Evolutionary conservation across 2,329 filamentous ascomycete species (phyloP).

Genomic region (Alternaria burnsii): DNA sequence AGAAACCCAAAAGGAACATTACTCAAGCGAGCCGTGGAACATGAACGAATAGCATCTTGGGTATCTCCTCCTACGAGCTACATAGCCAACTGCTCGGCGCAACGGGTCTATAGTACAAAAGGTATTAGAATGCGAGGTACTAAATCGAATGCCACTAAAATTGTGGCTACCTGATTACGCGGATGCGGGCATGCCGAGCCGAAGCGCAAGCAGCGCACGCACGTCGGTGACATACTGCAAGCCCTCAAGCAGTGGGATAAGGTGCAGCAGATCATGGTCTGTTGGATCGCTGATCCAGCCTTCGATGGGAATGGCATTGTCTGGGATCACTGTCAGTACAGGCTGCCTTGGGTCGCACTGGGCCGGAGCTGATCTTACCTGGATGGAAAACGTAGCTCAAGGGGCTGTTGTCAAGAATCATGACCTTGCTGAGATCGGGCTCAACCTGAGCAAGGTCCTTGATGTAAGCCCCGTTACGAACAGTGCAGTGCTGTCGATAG

Average conservation of each 20-base stretch:
- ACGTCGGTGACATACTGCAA: conserved; percentile 98
- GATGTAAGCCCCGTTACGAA: conserved; percentile 94
- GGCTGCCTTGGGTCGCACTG: conserved; percentile 4
- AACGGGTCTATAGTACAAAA: conserved; percentile 43
- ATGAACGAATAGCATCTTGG: conserved; percentile 37
- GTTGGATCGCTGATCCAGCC: conserved; percentile 99
- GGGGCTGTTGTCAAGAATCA: conserved; percentile 98
- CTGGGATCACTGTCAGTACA: conserved; percentile 58
- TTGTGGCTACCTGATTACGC: conserved; percentile 30
- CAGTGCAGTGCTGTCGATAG: conserved; percentile 97
- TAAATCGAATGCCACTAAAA: conserved; percentile 18
- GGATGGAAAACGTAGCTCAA: conserved; percentile 99
- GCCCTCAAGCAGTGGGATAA: conserved; percentile 91
- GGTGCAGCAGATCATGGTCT: conserved; percentile 91
- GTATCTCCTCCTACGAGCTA: conserved; percentile 47
- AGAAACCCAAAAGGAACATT: conserved; percentile 27
- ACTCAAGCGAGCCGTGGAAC: conserved; percentile 8
- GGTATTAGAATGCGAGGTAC: conserved; percentile 38
- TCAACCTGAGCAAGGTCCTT: conserved; percentile 97
- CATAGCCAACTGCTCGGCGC: conserved; percentile 32
- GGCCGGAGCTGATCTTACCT: conserved; percentile 65
- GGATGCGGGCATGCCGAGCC: conserved; percentile 74
- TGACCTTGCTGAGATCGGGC: conserved; percentile 95
- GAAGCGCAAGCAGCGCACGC: conserved; percentile 84
- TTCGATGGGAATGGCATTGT: conserved; percentile 98